Conservation (phyloP, 257 asterid genomes). For the Ophiorrhiza pumila region DNA sequence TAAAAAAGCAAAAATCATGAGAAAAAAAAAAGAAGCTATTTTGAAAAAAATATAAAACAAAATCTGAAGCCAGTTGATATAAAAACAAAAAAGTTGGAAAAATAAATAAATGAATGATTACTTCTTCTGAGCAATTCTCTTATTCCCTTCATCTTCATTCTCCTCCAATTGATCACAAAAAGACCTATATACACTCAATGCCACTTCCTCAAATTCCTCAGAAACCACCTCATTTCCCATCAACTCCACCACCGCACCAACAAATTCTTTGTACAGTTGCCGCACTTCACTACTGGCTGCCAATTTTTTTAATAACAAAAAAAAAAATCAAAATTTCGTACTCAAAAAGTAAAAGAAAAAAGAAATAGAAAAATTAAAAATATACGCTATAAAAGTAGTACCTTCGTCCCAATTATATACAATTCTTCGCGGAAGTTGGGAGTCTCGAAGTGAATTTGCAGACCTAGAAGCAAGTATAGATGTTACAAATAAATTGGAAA, state of each 20-base stretch:
- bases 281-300: conserved; percentile 77
- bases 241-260: conserved; percentile 68
- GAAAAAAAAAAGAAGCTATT: neutral
- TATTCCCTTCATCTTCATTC: conserved; percentile 45
- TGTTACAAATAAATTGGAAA: neutral
- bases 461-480: conserved; percentile 34
- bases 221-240: conserved; percentile 76
- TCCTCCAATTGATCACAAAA: conserved; percentile 39
- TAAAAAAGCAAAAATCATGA: neutral
- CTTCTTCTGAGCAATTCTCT: conserved; percentile 52
- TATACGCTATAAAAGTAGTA: conserved; percentile 13
- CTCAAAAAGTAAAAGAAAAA: neutral
- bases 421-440: conserved; percentile 71
- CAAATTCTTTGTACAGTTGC: conserved; percentile 69
- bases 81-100: neutral
- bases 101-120: conserved; percentile 15
- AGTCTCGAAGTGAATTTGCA: conserved; percentile 54
- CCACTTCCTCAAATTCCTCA: conserved; percentile 90
- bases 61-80: too few relatives aligned
- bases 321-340: neutral
- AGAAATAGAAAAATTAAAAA: neutral
- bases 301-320: neutral
- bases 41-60: neutral
- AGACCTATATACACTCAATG: conserved; percentile 56
- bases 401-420: conserved; percentile 83